Base-by-base conservation (phyloP, 2,329 filamentous ascomycete genomes). In the Penicillium sp. region DNA sequence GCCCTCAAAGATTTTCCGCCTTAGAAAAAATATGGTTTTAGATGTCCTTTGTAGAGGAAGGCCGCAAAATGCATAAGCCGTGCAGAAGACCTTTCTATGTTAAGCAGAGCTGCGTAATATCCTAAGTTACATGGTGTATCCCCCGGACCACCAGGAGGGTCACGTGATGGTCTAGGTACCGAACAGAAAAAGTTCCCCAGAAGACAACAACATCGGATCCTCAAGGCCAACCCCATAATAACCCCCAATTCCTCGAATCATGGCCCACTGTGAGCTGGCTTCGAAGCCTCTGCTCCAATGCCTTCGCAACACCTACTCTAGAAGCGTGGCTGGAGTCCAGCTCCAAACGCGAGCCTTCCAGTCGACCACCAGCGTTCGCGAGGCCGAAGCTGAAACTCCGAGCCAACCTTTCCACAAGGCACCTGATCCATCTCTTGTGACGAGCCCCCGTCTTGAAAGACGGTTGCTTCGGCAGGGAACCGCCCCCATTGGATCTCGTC, bases 401-500 rank as follows among this genome's bases (percentile, higher is more conserved):
- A 73, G 64, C 55, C 61, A 70, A 66, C 69, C 76, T 39, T 78
- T 78, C 65, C 70, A 77, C 67, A 76, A 72, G 61, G 65, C 71
- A 18, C 75, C 74, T 20, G 84, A 91, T 70, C 89, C 87, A n/a
- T 79, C 83, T 60, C 85, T 84, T n/a, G 88, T 89, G 26, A 81
- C 84, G 42, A 85, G 81, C 46, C 80, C 78, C 45, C 81, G 80
- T 71, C 81, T 86, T 56, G 89, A 94, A 75, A 81, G 83, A 61
- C 82, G 81, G 59, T 79, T 96, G 52, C 78, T 92, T 69, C 84
- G 84, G 70, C 78, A 82, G 62, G 88, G 89, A 53, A 81, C 85
- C 43, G 81, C 84, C 59, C 91, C 90, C 50, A 80, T 96, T 66
- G 92, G 92, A 49, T 96, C 92, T 44, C 86, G 92, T 66, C 85